A percentile compares a stretch with the other conserved stretches of the same genome.
Evolutionary conservation across 306 rosid genomes (phyloP).

Genomic region (Medicago ruthenica): DNA sequence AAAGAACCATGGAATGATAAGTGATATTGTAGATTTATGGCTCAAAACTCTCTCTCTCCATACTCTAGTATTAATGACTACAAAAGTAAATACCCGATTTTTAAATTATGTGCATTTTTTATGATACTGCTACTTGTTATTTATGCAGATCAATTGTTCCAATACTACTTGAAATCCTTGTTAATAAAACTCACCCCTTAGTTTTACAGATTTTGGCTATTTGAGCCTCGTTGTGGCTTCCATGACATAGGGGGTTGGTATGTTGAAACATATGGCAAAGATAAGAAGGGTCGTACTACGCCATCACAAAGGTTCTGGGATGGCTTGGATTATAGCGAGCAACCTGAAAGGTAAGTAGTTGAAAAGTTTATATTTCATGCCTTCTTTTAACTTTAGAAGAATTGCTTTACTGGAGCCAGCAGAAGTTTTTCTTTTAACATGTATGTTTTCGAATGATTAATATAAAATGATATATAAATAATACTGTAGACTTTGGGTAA

Average conservation of each 20-base stretch:
- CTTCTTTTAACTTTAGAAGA: slow-evolving; percentile 25
- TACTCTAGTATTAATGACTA: slow-evolving; percentile 13
- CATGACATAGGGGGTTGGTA: slow-evolving; percentile 99
- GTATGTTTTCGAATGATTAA: slow-evolving; percentile 3
- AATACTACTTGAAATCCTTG: slow-evolving; percentile 10
- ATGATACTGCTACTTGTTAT: slow-evolving; percentile 19
- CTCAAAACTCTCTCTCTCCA: slow-evolving; percentile 24
- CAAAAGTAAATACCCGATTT: slow-evolving; percentile 3
- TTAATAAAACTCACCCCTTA: slow-evolving; percentile 40
- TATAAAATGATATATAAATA: slow-evolving; percentile 6
- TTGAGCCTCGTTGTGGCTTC: slow-evolving; percentile 96
- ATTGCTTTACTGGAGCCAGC: neutral
- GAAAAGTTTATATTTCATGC: slow-evolving; percentile 25
- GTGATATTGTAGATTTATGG: slow-evolving; percentile 38
- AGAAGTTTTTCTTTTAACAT: slow-evolving; percentile 8
- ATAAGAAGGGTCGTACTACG: slow-evolving; percentile 72
- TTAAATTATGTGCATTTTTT: slow-evolving; percentile 3
- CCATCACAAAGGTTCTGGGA: slow-evolving; percentile 87
- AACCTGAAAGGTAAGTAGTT: slow-evolving; percentile 59
- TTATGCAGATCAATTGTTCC: slow-evolving; percentile 28
- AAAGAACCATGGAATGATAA: slow-evolving; percentile 27
- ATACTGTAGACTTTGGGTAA: slow-evolving; percentile 24
- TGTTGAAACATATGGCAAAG: slow-evolving; percentile 87
- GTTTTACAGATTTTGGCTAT: slow-evolving; percentile 87
- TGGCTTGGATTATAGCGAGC: slow-evolving; percentile 63